Evolutionary conservation across 345 rosid genomes (phyloP).

Genomic region (Odontarrhena argentea): DNA sequence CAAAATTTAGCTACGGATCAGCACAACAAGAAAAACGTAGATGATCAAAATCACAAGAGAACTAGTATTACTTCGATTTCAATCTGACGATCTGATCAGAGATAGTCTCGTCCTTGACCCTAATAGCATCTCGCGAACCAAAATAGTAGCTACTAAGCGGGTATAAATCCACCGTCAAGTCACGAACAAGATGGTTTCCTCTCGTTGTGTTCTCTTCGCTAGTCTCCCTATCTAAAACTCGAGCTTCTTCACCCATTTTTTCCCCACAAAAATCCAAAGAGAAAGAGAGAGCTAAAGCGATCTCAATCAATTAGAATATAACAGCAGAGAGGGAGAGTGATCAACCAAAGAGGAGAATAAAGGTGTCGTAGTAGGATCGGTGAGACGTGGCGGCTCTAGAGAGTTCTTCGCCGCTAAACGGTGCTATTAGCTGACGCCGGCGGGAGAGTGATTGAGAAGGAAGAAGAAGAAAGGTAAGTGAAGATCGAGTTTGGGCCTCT

Average conservation of each 20-base stretch:
- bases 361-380: conserved; percentile 19
- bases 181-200: conserved; percentile 20
- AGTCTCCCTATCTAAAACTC: conserved; percentile 17
- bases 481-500: conserved; percentile 16
- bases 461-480: conserved; percentile 9
- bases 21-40: background rate
- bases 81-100: conserved; percentile 65
- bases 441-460: conserved; percentile 21
- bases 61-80: conserved; percentile 57
- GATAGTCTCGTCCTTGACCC: conserved; percentile 53
- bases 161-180: conserved; percentile 53
- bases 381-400: conserved; percentile 32
- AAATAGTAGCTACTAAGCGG: conserved; percentile 77
- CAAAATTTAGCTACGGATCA: background rate
- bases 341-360: conserved; percentile 4
- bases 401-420: conserved; percentile 30
- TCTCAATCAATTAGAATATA: background rate
- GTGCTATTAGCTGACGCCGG: conserved; percentile 37
- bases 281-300: conserved; percentile 4
- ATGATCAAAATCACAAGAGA: background rate
- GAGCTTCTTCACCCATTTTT: conserved; percentile 42
- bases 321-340: background rate
- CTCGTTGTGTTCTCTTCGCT: conserved; percentile 30
- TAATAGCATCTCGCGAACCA: conserved; percentile 66
- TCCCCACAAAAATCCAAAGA: background rate